A percentile compares a stretch with the other conserved stretches of the same genome.
These are phyloP conservation scores for Tetracladium setigerum DNA, from an alignment of 495 filamentous ascomycete species.

Conservation along the genomic window DNA sequence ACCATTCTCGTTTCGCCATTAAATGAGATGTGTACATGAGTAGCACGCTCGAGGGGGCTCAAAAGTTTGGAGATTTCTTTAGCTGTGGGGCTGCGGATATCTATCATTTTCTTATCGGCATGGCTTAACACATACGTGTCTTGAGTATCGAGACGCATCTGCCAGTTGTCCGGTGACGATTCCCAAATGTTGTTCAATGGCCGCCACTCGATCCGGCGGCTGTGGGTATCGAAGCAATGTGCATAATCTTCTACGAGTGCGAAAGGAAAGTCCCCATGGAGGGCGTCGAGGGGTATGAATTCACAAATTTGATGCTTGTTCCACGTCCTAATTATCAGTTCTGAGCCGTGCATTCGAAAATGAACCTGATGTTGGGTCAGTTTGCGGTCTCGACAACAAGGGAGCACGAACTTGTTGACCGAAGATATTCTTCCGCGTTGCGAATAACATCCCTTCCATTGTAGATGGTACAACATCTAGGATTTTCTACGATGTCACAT, in stretches of 20 bases:
- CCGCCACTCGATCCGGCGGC: slow-evolving; percentile 38
- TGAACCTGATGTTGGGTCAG: slow-evolving; percentile 5
- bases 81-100: not conserved
- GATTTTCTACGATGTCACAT: slow-evolving; percentile 12
- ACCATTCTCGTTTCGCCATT: slow-evolving; percentile 3
- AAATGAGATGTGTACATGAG: not conserved
- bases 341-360: slow-evolving; percentile 7
- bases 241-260: slow-evolving; percentile 35
- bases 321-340: slow-evolving; percentile 13
- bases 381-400: too few relatives aligned
- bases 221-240: slow-evolving; percentile 38
- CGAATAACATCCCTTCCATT: slow-evolving; percentile 21
- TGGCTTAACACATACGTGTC: too few relatives aligned
- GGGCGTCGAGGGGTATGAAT: slow-evolving; percentile 29
- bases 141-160: too few relatives aligned
- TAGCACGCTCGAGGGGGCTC: not conserved
- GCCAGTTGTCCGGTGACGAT: slow-evolving; percentile 5
- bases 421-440: slow-evolving; percentile 7
- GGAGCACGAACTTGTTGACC: slow-evolving; percentile 18
- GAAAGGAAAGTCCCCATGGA: slow-evolving; percentile 35
- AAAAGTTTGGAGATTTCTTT: not conserved
- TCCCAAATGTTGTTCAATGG: slow-evolving; percentile 30
- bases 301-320: slow-evolving; percentile 21
- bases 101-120: not conserved
- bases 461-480: slow-evolving; percentile 19